Base-by-base conservation (phyloP, 768 basidiomycete genomes). In the Naganishia kalamii region DNA sequence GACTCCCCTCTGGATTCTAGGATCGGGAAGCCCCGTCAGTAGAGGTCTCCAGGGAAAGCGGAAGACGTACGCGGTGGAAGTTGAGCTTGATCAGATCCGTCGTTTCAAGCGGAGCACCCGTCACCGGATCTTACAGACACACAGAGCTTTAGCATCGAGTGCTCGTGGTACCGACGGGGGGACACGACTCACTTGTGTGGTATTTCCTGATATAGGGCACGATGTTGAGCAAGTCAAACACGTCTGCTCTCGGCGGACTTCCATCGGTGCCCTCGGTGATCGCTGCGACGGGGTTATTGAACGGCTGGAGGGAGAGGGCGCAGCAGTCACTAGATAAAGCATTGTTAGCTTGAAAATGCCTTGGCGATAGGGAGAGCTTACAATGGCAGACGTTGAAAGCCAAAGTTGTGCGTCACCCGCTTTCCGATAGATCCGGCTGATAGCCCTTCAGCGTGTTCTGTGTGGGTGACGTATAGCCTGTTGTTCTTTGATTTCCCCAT, bases 221-320 rank as follows among this genome's bases (percentile, higher is more conserved):
- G 71, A 94, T 93, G 76, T 91, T 93, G 59, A 92, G 83, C 44
- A 96, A 80, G 70, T 94, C 92, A 74, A 91, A 94, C 8, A 94
- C 92, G 65, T 78, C 77, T 15, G 77, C 75, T 69, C 76, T 76
- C 73, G 37, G 90, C 87, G 6, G 86, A 88, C 62, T 50, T 65
- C 68, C 37, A 47, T 49, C 12, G 66, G 64, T 23, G 68, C 70
- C 62, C 23, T 48, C 64, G 7, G 30, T 47, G 25, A 78, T 89
- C 19, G 82, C 75, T 71, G 92, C 92, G 33, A 96, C 92, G 1
- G 93, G 93, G 71, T 92, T 87, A 29, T 81, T 81, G 74, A 94
- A 96, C 5, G 88, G 89, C 72, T 93, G 91, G 68, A 92, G 88
- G 10, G 91, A 90, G 35, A 96, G 83, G 0, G 91, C 86, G 69